Base-by-base conservation (phyloP, 1,139 yeast species). In the Saccharomyces pastorianus region DNA sequence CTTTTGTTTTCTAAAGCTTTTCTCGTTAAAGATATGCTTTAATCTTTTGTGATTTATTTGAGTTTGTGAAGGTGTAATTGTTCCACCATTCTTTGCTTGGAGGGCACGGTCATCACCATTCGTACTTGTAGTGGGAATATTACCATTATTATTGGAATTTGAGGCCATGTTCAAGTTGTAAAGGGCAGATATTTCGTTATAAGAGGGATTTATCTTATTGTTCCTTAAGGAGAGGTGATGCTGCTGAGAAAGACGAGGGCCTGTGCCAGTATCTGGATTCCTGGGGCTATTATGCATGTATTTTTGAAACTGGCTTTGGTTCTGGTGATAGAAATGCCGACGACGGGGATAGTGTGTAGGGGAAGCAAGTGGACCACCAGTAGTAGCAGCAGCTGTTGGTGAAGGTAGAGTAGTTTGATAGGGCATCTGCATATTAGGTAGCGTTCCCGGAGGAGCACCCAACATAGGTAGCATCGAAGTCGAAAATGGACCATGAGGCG, bases 1-100 rank as follows among this genome's bases (percentile, higher is more conserved):
- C 71, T 67, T 68, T 55, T 68, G 71, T 49, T 60, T 65, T 48
- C 71, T 64, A 52, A 68, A 68, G 48, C 65, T 62, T 17, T 56
- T 58, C 56, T 68, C 71, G 53, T 67, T 67, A 52, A 68, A 68
- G 27, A 67, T 64, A 50, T 64, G 67, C 44, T 59, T 62, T 53
- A 64, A 46, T 34, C 61, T 58, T 41, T 58, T 58, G 41, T 55
- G 59, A 41, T 52, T 55, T 20, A 51, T 31, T 54, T 57, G 29
- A 48, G 46, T 51, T 46, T 57, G 25, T 53, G 55, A 50, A 53
- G 53, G 41, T 51, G 53, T 47, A 55, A 55, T 50, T 44, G 29
- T 4, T 11, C 44, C 44, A 6, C 44, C 25, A 11, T 20, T 20
- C n/a, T 38, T 20, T 6, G 20, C 17, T 38, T 38, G 25, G 20